phyloP scores from a whole-genome alignment of 805 yeast genomes.

The Yamadazyma ubonensis region DNA sequence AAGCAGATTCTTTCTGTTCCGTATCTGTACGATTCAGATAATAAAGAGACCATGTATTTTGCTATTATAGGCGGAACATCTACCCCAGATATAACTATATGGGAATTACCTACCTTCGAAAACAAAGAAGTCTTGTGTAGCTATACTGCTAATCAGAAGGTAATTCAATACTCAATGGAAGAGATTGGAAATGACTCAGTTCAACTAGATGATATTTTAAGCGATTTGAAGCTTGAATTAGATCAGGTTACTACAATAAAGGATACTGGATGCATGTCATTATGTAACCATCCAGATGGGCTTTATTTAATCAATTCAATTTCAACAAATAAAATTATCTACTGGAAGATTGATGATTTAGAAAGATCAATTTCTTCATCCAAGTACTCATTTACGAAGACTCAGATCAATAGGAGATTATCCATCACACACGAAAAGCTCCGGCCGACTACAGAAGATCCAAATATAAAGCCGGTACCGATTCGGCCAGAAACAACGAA shows the following conservation, averaged over 20 bases:
- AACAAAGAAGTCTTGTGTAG: constrained; percentile 43
- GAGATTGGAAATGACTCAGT: constrained; percentile 21
- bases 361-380: constrained; percentile 10
- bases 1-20: constrained; percentile 14
- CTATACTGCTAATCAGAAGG: constrained; percentile 1
- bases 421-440: constrained; percentile 11
- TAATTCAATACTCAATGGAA: constrained; percentile 23
- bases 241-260: constrained; percentile 10
- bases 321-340: constrained; percentile 6
- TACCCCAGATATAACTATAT: constrained; percentile 59
- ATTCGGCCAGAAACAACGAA: not conserved
- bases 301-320: constrained; percentile 9
- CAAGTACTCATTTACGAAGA: constrained; percentile 11
- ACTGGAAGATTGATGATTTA: constrained; percentile 15
- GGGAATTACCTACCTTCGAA: constrained; percentile 69
- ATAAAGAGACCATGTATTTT: constrained; percentile 10
- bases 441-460: not conserved
- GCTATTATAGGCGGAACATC: constrained; percentile 43
- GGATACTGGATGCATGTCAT: constrained; percentile 2
- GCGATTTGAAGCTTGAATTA: constrained; percentile 11
- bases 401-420: constrained; percentile 5
- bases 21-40: constrained; percentile 2
- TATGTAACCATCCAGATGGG: constrained; percentile 9
- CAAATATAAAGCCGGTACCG: too few species aligned
- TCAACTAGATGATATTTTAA: constrained; percentile 9